Percentiles rank a stretch among this genome's conserved stretches.
Evolutionary conservation across 306 rosid species (phyloP).

Genomic region (Vigna nakashimae): DNA sequence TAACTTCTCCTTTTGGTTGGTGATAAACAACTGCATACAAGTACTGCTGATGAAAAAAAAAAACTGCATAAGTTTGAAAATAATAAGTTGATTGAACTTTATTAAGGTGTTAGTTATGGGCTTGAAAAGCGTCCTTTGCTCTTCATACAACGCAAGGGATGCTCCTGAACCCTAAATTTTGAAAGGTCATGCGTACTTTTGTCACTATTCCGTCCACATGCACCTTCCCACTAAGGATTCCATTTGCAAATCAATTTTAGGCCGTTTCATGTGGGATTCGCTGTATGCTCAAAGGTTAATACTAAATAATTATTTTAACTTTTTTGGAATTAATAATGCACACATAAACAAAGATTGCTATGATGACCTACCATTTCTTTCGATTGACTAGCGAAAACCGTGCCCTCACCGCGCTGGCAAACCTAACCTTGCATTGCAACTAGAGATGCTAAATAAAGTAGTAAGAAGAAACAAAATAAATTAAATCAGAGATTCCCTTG

Average conservation of each 20-base stretch:
- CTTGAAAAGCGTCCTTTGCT: conserved; percentile 42
- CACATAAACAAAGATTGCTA: conserved; percentile 26
- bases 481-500: conserved; percentile 36
- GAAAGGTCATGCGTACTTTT: conserved; percentile 30
- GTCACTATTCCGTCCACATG: conserved; percentile 47
- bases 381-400: conserved; percentile 31
- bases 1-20: conserved; percentile 6
- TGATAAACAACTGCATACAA: background rate
- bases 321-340: conserved; percentile 34
- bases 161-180: conserved; percentile 31
- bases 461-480: conserved; percentile 40
- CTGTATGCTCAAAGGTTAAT: conserved; percentile 34
- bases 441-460: conserved; percentile 28
- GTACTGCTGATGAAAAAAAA: background rate
- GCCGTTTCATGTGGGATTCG: conserved; percentile 43
- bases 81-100: conserved; percentile 20
- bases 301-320: conserved; percentile 30
- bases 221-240: conserved; percentile 45
- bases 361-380: conserved; percentile 38
- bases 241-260: conserved; percentile 40
- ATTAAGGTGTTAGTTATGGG: background rate
- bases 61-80: background rate
- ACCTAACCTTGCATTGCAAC: conserved; percentile 39
- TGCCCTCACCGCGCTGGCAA: conserved; percentile 43
- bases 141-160: conserved; percentile 46